Evolutionary conservation across 306 rosid species (phyloP).

Genomic region (Lagenaria siceraria): DNA sequence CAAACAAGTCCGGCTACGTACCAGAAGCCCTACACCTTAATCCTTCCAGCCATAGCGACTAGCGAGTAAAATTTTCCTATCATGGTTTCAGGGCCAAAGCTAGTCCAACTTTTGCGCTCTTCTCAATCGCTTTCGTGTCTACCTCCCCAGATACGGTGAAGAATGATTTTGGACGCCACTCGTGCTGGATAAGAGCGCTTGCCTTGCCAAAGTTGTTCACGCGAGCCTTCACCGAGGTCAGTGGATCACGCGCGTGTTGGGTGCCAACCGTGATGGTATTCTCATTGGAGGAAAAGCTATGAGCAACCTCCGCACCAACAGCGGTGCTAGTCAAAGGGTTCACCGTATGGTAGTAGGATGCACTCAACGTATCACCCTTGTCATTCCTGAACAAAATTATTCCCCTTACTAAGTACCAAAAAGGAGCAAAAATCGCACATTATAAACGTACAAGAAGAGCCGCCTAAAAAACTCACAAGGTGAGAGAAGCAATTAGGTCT

Average conservation of each 20-base stretch:
- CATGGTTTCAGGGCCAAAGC: constrained; percentile 81
- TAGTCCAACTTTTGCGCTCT: constrained; percentile 79
- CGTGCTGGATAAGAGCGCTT: constrained; percentile 77
- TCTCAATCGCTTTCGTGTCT: constrained; percentile 74
- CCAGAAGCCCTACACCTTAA: constrained; percentile 25
- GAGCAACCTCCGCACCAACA: constrained; percentile 73
- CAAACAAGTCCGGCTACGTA: constrained; percentile 22
- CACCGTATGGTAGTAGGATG: constrained; percentile 64
- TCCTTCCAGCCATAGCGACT: constrained; percentile 9
- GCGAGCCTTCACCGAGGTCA: constrained; percentile 60
- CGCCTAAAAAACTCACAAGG: constrained; percentile 37
- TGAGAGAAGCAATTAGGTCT: constrained; percentile 60
- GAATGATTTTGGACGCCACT: constrained; percentile 88
- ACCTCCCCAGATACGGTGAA: constrained; percentile 91
- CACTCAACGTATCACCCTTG: constrained; percentile 60
- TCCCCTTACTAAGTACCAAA: neutral
- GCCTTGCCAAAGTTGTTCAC: constrained; percentile 63
- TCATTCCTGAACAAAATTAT: constrained; percentile 36
- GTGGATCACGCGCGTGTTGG: constrained; percentile 67
- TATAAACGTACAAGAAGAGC: neutral
- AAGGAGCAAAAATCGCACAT: neutral
- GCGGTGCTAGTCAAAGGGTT: constrained; percentile 53
- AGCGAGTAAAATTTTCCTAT: constrained; percentile 13
- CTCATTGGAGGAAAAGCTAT: constrained; percentile 53
- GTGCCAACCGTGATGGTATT: constrained; percentile 66